Conservation (phyloP, 2,329 filamentous ascomycete species). For the Alternaria panax region DNA sequence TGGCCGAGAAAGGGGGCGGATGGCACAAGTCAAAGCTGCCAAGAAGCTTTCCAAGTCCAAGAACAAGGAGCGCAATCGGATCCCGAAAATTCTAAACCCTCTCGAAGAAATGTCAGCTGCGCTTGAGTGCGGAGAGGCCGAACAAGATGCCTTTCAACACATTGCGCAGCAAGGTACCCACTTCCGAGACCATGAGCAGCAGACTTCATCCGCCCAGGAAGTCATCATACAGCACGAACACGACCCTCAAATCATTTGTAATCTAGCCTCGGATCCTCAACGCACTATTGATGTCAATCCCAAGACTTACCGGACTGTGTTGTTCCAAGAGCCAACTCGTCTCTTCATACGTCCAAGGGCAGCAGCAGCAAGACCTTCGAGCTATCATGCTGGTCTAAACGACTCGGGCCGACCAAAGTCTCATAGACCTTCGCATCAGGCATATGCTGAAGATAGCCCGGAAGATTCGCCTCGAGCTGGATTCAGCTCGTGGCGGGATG, state of each 20-base stretch:
- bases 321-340: not conserved
- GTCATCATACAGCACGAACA: not conserved
- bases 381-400: not conserved
- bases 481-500: not conserved
- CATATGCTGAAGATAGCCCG: slow-evolving; percentile 1
- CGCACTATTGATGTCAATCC: not conserved
- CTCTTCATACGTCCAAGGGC: not conserved
- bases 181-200: not conserved
- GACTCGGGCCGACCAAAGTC: not conserved
- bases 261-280: not conserved
- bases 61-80: not conserved
- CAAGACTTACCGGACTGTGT: not conserved
- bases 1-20: not conserved
- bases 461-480: not conserved
- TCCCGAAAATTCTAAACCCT: not conserved
- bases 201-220: not conserved
- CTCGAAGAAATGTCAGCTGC: not conserved
- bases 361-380: not conserved
- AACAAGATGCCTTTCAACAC: not conserved
- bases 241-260: not conserved
- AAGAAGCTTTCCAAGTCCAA: not conserved
- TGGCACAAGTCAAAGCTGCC: not conserved
- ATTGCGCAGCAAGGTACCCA: not conserved
- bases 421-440: not conserved
- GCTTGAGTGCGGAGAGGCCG: not conserved